Conservation (phyloP, 139 green algal genomes). For the Monoraphidium neglectum region DNA sequence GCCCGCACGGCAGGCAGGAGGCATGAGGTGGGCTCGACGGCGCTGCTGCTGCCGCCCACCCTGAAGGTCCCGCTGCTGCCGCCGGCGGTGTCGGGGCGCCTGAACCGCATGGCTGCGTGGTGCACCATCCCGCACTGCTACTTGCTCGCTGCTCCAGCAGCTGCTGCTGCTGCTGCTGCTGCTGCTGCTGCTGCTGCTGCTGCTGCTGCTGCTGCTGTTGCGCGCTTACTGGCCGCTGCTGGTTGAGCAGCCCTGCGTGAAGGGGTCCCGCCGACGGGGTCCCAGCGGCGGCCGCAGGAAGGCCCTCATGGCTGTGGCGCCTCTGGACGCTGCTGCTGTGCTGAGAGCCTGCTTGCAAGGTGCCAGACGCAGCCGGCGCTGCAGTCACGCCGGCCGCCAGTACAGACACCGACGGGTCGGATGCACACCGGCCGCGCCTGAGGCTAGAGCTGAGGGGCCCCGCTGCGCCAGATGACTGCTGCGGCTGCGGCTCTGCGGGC, state of each 20-base stretch:
- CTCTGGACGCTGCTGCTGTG: too few species aligned
- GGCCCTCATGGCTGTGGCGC: not conserved
- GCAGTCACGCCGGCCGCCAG: too few species aligned
- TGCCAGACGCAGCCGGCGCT: not conserved
- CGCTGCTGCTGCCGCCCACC: not conserved
- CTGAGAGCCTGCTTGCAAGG: not conserved
- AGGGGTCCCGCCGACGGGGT: not conserved
- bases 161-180: slow-evolving; percentile 2
- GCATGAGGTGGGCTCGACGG: too few species aligned
- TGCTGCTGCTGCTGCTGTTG: not conserved
- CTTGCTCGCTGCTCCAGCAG: not conserved
- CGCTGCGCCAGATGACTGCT: too few species aligned
- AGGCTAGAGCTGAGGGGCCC: too few species aligned
- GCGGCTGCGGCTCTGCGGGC: too few species aligned
- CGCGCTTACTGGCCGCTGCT: slow-evolving; percentile 4
- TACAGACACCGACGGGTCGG: not conserved
- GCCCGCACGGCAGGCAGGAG: too few species aligned
- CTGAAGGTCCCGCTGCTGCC: not conserved
- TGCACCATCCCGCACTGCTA: too few species aligned
- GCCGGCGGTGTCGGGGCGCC: not conserved
- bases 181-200: slow-evolving; percentile 3
- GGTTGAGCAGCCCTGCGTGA: slow-evolving; percentile 6
- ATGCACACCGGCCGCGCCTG: too few species aligned
- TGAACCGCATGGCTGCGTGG: too few species aligned
- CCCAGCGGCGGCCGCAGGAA: not conserved